These are phyloP conservation scores for Solanum raphanifolium DNA, from an alignment of 257 asterid species.

Conservation along the genomic window DNA sequence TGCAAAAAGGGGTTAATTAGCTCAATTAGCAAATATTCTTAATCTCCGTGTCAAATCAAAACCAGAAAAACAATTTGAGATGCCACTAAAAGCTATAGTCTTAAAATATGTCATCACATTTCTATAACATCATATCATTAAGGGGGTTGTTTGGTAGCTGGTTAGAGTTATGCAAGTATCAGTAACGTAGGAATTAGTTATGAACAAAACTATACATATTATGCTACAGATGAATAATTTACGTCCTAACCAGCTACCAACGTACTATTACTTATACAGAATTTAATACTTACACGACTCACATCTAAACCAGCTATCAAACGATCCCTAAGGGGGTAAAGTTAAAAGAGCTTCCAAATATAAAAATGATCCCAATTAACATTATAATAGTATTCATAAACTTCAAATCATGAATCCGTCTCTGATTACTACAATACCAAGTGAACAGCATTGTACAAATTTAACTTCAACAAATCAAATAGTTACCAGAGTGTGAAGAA, in stretches of 20 bases:
- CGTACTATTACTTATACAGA: neutral
- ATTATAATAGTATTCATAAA: neutral
- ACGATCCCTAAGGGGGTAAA: neutral
- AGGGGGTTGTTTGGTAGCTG: neutral
- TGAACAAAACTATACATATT: neutral
- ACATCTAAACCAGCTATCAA: neutral
- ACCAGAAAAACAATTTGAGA: too few relatives aligned
- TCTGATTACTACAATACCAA: neutral
- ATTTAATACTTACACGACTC: neutral
- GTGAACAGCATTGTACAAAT: neutral
- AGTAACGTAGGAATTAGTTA: too few relatives aligned
- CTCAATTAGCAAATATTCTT: neutral
- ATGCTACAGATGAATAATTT: neutral
- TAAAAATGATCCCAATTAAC: neutral
- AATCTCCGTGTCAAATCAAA: neutral
- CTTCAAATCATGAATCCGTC: neutral
- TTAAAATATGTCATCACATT: neutral
- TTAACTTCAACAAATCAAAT: neutral
- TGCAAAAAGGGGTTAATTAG: neutral
- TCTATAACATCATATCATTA: neutral
- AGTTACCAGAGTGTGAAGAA: conserved; percentile 58
- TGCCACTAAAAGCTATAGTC: neutral
- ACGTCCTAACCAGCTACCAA: neutral
- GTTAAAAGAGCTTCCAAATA: neutral
- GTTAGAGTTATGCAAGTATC: neutral